Conservation (phyloP, 139 green algal species). For the Chlorella sp. region DNA sequence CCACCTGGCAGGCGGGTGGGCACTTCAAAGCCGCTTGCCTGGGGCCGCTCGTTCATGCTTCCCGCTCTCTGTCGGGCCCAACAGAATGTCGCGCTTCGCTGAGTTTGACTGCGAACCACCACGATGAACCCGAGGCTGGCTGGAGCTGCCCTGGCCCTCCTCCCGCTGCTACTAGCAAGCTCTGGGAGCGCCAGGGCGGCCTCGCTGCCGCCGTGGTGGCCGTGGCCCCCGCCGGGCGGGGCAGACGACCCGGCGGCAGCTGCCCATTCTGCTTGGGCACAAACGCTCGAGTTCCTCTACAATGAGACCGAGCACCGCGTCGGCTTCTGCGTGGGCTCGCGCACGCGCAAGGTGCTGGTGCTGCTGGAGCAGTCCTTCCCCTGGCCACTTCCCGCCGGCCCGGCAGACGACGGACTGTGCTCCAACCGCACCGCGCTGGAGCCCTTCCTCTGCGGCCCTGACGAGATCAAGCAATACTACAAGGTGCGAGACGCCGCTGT, state of each 20-base stretch:
- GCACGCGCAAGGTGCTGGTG: constrained; percentile 6
- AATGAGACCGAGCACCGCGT: constrained; percentile 17
- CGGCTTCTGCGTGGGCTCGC: constrained; percentile 47
- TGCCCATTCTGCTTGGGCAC: constrained; percentile 11
- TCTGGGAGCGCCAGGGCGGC: background rate
- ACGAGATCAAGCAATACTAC: constrained; percentile 43
- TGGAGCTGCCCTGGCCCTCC: background rate
- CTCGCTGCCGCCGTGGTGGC: constrained; percentile 1
- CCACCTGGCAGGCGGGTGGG: too few relatives aligned
- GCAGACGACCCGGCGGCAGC: background rate
- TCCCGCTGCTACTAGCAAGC: background rate
- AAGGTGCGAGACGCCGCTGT: constrained; percentile 1
- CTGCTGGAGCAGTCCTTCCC: constrained; percentile 32
- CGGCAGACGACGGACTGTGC: constrained; percentile 35
- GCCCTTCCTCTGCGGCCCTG: constrained; percentile 36
- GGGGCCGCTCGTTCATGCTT: constrained; percentile 3
- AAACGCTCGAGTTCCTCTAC: constrained; percentile 33
- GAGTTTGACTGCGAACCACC: too few relatives aligned
- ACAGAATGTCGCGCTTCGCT: too few relatives aligned
- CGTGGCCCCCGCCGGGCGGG: background rate
- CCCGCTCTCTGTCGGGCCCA: too few relatives aligned
- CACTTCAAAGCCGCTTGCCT: too few relatives aligned
- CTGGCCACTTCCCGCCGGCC: constrained; percentile 29
- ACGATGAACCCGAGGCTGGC: too few relatives aligned
- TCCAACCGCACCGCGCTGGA: constrained; percentile 34